phyloP scores from a whole-genome alignment of 345 rosid species.

The Linum trigynum region DNA sequence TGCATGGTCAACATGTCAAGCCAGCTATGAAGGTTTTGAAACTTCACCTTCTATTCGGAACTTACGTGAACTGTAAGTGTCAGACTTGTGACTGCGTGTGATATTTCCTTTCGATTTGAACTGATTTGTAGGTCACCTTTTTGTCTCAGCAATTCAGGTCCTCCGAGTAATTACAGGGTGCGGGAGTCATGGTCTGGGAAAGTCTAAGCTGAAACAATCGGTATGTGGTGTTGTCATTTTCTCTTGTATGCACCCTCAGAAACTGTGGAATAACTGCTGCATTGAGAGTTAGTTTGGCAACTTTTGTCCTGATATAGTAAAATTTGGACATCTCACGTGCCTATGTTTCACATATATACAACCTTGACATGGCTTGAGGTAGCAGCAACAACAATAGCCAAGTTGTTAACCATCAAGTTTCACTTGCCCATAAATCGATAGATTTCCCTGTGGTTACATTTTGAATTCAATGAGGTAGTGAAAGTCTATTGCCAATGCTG shows the following conservation, averaged over 20 bases:
- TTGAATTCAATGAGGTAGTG: too few relatives aligned
- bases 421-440: too few relatives aligned
- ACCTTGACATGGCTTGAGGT: too few relatives aligned
- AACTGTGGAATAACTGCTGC: not conserved
- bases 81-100: not conserved
- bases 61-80: constrained; percentile 62
- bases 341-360: too few relatives aligned
- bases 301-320: too few relatives aligned
- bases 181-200: constrained; percentile 69
- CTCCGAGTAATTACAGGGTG: constrained; percentile 94
- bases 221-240: constrained; percentile 30
- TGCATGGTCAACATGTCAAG: constrained; percentile 94
- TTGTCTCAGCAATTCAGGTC: constrained; percentile 57
- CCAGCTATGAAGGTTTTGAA: constrained; percentile 74
- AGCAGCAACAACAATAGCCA: too few relatives aligned
- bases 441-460: too few relatives aligned
- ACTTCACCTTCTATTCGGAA: constrained; percentile 59
- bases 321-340: too few relatives aligned
- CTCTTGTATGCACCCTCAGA: not conserved
- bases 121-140: not conserved
- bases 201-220: constrained; percentile 78
- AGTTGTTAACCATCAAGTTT: too few relatives aligned
- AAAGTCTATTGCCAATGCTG: too few relatives aligned
- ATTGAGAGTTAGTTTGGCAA: not conserved
- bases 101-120: constrained; percentile 9